Conservation (phyloP, 768 basidiomycete genomes). For the Hygrocybe punicea region DNA sequence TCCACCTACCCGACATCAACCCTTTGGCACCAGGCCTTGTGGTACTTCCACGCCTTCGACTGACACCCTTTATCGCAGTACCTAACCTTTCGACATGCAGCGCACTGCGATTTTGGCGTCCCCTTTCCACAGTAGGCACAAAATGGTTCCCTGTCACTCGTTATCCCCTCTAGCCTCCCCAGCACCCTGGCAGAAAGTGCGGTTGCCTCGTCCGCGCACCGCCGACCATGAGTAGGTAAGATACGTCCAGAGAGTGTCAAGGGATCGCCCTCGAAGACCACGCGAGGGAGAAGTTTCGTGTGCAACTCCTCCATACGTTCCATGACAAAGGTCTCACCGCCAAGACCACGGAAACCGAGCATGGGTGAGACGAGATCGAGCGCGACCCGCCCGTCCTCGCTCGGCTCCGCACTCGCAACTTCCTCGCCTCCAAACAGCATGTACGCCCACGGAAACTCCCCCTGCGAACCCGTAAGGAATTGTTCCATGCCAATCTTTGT, state of each 20-base stretch:
- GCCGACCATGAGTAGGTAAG: background rate
- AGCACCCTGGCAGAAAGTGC: background rate
- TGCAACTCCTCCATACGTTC: background rate
- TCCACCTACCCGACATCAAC: too few relatives aligned
- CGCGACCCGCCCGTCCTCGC: background rate
- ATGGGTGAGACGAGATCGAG: background rate
- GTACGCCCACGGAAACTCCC: background rate
- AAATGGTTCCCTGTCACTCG: background rate
- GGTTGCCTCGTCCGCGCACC: background rate
- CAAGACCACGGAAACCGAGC: background rate
- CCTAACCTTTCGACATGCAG: background rate
- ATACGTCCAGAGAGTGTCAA: too few relatives aligned
- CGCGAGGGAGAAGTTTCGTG: background rate
- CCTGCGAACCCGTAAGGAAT: background rate
- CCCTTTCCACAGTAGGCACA: constrained; percentile 1
- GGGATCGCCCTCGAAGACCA: too few relatives aligned
- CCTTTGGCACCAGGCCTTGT: background rate
- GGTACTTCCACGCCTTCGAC: constrained; percentile 1
- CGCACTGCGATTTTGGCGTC: background rate
- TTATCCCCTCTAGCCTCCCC: background rate
- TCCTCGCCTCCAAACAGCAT: background rate
- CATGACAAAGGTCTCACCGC: background rate
- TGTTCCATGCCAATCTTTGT: background rate
- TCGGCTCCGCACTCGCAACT: background rate
- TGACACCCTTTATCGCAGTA: background rate